Evolutionary conservation across 148 eudicot genomes (phyloP), one percentile per base, ranked within the genome.

Genomic region (Rhododendron ovatum): DNA sequence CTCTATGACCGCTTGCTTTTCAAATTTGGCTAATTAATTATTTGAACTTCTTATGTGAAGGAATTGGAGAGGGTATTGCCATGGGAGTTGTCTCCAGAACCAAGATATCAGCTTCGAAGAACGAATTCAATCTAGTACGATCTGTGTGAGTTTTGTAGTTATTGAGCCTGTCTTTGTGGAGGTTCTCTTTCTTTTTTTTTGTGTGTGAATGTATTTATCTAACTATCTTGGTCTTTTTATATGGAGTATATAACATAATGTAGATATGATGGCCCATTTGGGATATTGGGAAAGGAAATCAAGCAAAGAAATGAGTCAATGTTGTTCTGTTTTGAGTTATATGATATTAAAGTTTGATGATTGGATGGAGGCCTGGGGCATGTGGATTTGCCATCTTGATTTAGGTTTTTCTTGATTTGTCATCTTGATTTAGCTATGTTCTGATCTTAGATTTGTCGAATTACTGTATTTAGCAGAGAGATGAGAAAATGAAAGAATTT

Each of bases 81-180:
- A 3, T 43, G 59, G 81, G 87, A 83, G 22, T 15, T 85, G 78
- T 78, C 88, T 61, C 82, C 88, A 22, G 91, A 90, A 87, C 88
- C 89, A 57, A 91, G 92, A 88, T 91, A 92, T 88, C 96, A 94
- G 84, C 91, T 94, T 53, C 88, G 96, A 48, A 90, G 96, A 89
- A 91, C 94, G 80, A 94, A 90, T 87, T 94, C 96, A 18, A 43
- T 85, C 87, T 89, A 85, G 83, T 9, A 81, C 1, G n/a, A 33
- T 57, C 4, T n/a, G 28, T 14, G 14, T 37, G 24, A 78, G 79
- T 83, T 83, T 83, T 87, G 83, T 33, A 87, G 80, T 84, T 78
- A 35, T 26, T 14, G 28, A 22, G 47, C 26, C 26, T 22, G 50
- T 41, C 13, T 30, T 30, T 39, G 9, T 74, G 22, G 28, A 20